Evolutionary conservation across 441 rosid species (phyloP), one percentile per base, ranked within the genome.

Genomic region (Mallotus repandus): DNA sequence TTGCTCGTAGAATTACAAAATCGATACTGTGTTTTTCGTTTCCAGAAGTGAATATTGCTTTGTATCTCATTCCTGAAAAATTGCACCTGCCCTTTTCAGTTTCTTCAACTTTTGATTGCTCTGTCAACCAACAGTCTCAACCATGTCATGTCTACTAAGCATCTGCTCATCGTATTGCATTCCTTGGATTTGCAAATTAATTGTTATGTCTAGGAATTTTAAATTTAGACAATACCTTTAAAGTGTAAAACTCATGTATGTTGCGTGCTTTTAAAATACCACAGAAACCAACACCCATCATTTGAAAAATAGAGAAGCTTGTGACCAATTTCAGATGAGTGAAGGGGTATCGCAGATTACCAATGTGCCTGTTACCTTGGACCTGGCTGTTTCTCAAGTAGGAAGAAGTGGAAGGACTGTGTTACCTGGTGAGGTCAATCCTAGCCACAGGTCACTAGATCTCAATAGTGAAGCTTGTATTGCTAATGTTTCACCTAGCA

Each of bases 271-370:
- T 53, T 4, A 38, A 18, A 61, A 71, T 80, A 76, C 68, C 29
- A 14, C 89, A 86, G 87, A 79, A 77, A 66, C 58, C 61, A 82
- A 55, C 78, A 0, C 75, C 68, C 55, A 57, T 50, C 70, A 71
- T 77, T 77, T 54, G 22, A 77, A 68, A 67, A 60, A 49, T 22
- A 77, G 48, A 75, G 84, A 73, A 65, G 64, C 14, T 74, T 57
- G 58, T 29, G 78, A 77, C 65, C 54, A 53, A 69, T 77, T 70
- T 66, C 82, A 73, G 69, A 75, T 69, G 48, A 74, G 73, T 66
- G 91, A 80, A 55, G 78, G 74, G 62, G 65, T 59, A 67, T 81
- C 87, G 46, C 85, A 80, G 65, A 75, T 82, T 64, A 72, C 84
- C 11, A 85, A 71, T 63, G 83, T 74, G 66, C 68, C 76, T 2